phyloP scores from a whole-genome alignment of 805 yeast species.

The Monosporozyma unispora region DNA sequence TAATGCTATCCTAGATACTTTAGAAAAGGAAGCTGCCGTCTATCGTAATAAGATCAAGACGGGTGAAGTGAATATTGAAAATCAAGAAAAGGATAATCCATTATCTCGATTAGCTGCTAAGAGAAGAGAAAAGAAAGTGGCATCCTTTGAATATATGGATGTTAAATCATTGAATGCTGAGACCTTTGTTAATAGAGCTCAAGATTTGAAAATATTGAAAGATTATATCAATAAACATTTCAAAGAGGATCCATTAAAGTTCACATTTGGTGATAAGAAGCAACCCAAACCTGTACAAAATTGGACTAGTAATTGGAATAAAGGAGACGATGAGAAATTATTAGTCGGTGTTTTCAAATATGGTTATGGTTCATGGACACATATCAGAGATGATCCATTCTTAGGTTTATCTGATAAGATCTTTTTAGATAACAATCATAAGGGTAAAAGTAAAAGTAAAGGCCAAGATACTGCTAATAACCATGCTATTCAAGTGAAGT shows the following conservation, averaged over 20 bases:
- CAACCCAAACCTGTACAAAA: constrained; percentile 75
- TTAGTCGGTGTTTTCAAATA: constrained; percentile 81
- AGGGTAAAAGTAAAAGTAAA: constrained; percentile 3
- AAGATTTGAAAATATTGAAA: constrained; percentile 65
- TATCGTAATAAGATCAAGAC: constrained; percentile 39
- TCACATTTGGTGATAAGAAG: constrained; percentile 41
- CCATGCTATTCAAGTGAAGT: neutral
- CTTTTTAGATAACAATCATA: constrained; percentile 44
- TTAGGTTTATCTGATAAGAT: constrained; percentile 78
- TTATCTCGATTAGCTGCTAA: constrained; percentile 50
- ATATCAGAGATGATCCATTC: constrained; percentile 91
- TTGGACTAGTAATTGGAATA: constrained; percentile 86
- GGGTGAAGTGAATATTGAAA: constrained; percentile 28
- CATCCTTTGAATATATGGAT: constrained; percentile 77
- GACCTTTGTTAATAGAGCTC: constrained; percentile 69
- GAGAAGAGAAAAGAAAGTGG: constrained; percentile 81
- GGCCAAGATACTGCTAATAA: no score
- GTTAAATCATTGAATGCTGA: constrained; percentile 91
- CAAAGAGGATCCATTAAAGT: constrained; percentile 46
- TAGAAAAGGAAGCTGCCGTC: constrained; percentile 52
- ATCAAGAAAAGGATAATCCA: constrained; percentile 35
- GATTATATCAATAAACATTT: constrained; percentile 42
- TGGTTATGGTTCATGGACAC: constrained; percentile 94
- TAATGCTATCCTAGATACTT: constrained; percentile 41
- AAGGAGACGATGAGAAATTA: constrained; percentile 76